Percentiles rank a stretch among this genome's conserved stretches.
Conservation (phyloP, 148 eudicot species). For the Chenopodium suecicum region DNA sequence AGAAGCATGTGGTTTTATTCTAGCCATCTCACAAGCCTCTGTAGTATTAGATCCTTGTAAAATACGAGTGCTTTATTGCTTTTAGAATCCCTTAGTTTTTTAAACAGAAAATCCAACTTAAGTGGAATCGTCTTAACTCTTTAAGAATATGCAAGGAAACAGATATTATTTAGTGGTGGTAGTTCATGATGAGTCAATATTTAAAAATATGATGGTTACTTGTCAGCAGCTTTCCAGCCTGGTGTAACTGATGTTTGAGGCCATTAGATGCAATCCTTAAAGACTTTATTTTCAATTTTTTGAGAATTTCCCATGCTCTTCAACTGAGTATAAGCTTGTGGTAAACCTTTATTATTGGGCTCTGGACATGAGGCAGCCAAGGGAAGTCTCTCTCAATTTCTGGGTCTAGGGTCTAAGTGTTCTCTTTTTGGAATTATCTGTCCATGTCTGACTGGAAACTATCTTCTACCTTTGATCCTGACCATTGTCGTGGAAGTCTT, state of each 20-base stretch:
- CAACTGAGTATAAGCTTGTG: neutral
- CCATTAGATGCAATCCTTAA: neutral
- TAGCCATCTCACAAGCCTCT: neutral
- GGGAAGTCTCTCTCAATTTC: neutral
- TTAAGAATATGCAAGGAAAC: neutral
- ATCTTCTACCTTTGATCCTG: neutral
- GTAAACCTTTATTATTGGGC: neutral
- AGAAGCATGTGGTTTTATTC: neutral
- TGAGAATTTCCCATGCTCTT: neutral
- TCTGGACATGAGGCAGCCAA: neutral
- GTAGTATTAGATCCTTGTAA: neutral
- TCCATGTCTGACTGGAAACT: neutral
- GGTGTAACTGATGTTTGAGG: neutral
- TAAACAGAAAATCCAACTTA: neutral
- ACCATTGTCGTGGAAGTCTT: neutral
- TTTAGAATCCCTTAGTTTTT: neutral
- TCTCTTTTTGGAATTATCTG: neutral
- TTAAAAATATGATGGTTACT: no score
- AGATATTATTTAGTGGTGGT: no score
- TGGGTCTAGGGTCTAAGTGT: neutral
- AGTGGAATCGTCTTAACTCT: neutral
- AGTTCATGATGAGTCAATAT: no score
- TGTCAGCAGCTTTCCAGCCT: neutral
- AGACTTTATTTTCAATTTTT: neutral
- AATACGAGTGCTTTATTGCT: neutral